Percentiles rank a stretch among this genome's conserved stretches.
phyloP scores from a whole-genome alignment of 1,284 basidiomycete species.

The Schizophyllum amplum region DNA sequence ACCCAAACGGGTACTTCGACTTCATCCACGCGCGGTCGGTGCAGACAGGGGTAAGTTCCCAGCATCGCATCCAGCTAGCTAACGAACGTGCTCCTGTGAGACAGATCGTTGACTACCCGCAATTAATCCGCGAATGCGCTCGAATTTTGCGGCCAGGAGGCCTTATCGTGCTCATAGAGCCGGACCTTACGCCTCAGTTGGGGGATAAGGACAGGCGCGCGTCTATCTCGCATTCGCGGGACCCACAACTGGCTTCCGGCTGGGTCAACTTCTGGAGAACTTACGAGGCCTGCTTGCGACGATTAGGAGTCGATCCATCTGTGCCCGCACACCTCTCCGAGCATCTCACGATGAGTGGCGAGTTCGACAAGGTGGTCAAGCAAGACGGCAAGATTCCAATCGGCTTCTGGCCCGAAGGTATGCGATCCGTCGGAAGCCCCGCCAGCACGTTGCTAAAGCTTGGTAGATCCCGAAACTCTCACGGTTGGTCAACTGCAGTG shows the following conservation, averaged over 20 bases:
- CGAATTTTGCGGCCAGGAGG: constrained; percentile 63
- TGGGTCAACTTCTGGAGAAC: constrained; percentile 58
- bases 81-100: not conserved
- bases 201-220: constrained; percentile 27
- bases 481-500: constrained; percentile 61
- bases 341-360: constrained; percentile 34
- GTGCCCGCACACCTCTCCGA: constrained; percentile 44
- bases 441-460: constrained; percentile 18
- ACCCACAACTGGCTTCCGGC: constrained; percentile 21
- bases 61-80: constrained; percentile 4
- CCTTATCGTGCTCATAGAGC: constrained; percentile 57
- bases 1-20: constrained; percentile 53
- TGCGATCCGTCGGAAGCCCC: constrained; percentile 8
- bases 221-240: constrained; percentile 16
- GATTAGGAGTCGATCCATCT: constrained; percentile 45
- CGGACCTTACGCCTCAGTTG: constrained; percentile 40
- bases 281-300: constrained; percentile 42
- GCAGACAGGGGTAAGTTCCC: constrained; percentile 46
- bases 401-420: constrained; percentile 53
- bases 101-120: constrained; percentile 53
- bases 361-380: constrained; percentile 42
- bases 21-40: constrained; percentile 59
- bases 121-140: constrained; percentile 48
- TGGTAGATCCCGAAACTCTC: constrained; percentile 30
- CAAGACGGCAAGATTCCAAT: constrained; percentile 48